These are phyloP conservation scores for Acanthamoeba royreba DNA, from an alignment of 208 protist genomes.

Conservation along the genomic window DNA sequence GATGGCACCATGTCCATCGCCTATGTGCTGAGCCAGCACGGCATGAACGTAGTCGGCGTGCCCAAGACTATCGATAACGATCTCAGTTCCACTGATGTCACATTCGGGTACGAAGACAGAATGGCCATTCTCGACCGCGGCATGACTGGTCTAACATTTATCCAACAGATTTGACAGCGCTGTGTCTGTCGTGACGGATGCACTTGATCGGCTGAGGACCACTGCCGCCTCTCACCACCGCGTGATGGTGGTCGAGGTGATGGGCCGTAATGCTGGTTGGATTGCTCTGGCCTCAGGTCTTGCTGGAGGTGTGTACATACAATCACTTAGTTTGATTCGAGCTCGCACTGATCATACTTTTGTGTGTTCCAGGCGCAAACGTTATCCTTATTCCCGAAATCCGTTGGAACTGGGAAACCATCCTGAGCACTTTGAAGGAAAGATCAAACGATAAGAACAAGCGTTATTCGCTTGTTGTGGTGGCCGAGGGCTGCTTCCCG, in stretches of 20 bases:
- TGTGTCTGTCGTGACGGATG: background rate
- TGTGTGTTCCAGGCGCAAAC: background rate
- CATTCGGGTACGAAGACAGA: background rate
- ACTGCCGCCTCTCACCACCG: conserved; percentile 69
- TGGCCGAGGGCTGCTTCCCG: background rate
- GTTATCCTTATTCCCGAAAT: conserved; percentile 3
- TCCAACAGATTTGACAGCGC: background rate
- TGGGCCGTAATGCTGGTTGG: conserved; percentile 68
- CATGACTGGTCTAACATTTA: background rate
- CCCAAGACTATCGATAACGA: conserved; percentile 40
- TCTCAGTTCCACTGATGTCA: background rate
- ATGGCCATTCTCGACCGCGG: background rate
- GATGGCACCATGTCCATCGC: conserved; percentile 41
- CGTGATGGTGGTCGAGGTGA: conserved; percentile 74
- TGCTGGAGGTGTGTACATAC: conserved; percentile 66
- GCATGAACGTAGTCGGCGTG: conserved; percentile 31
- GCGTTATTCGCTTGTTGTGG: background rate
- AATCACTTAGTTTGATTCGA: background rate
- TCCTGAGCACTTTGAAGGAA: background rate
- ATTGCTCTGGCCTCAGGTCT: conserved; percentile 70
- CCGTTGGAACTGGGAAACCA: background rate
- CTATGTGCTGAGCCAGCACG: background rate
- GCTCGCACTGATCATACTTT: background rate
- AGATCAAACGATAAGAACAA: background rate
- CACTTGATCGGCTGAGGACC: conserved; percentile 58